Percentiles rank a stretch among this genome's conserved stretches.
phyloP scores from a whole-genome alignment of 768 basidiomycete species.

The Suillus fuscotomentosus region DNA sequence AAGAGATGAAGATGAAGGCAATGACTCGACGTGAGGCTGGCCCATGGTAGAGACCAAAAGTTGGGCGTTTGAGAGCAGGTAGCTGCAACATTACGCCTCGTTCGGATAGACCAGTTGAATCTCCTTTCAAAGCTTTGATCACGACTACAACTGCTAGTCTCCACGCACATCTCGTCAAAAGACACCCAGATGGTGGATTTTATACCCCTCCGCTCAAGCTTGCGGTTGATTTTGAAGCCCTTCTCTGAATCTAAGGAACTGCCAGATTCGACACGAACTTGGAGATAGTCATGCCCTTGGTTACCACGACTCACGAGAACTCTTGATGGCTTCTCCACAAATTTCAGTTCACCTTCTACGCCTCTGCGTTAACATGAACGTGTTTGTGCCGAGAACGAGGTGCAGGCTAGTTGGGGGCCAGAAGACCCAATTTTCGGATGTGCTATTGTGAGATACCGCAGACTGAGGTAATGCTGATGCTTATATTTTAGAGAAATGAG shows the following conservation, averaged over 20 bases:
- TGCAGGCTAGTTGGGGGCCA: no score
- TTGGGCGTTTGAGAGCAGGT: not conserved
- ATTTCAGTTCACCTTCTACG: not conserved
- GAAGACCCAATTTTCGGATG: not conserved
- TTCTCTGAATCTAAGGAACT: not conserved
- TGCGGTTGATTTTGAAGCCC: not conserved
- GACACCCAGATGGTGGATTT: not conserved
- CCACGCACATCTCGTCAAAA: not conserved
- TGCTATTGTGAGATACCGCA: not conserved
- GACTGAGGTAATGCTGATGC: not conserved
- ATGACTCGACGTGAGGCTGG: no score
- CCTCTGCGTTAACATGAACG: not conserved
- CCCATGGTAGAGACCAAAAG: not conserved
- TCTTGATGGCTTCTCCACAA: not conserved
- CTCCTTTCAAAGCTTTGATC: not conserved
- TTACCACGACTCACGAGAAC: not conserved
- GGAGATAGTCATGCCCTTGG: not conserved
- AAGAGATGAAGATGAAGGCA: no score
- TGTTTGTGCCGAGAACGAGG: not conserved
- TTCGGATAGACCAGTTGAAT: not conserved
- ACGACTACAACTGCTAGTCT: not conserved
- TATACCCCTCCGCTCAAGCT: not conserved
- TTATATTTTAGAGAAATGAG: not conserved
- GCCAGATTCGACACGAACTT: not conserved
- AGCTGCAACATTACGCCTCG: not conserved